Conservation (phyloP, 345 rosid genomes). For the Kandelia obovata region DNA sequence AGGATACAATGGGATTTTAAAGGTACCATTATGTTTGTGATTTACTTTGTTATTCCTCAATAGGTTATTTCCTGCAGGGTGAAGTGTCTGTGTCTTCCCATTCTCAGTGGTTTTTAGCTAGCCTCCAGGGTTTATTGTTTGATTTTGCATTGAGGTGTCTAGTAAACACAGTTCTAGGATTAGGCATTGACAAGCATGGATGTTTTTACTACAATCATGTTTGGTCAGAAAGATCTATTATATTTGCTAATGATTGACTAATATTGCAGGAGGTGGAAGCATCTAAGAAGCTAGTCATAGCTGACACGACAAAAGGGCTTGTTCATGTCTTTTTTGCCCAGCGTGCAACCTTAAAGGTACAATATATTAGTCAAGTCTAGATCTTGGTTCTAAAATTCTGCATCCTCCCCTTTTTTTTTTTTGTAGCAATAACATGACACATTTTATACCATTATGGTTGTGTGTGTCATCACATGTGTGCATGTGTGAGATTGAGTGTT, state of each 20-base stretch:
- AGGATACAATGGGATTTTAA: constrained; percentile 81
- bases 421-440: not conserved
- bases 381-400: not conserved
- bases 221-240: not conserved
- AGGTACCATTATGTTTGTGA: constrained; percentile 39
- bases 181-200: not conserved
- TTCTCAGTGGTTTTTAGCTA: constrained; percentile 3
- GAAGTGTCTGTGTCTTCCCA: constrained; percentile 6
- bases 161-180: not conserved
- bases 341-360: constrained; percentile 80
- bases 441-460: not conserved
- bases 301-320: constrained; percentile 78
- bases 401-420: not conserved
- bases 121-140: not conserved
- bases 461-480: no score
- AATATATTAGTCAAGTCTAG: constrained; percentile 4
- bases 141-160: not conserved
- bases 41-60: constrained; percentile 6
- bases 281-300: constrained; percentile 61
- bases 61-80: not conserved
- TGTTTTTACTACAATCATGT: not conserved
- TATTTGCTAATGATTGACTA: constrained; percentile 15
- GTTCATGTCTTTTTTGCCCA: constrained; percentile 89
- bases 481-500: no score
- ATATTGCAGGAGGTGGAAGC: constrained; percentile 76